These are phyloP conservation scores for Aspergillus panamensis DNA, from an alignment of 495 filamentous ascomycete species.

Conservation along the genomic window DNA sequence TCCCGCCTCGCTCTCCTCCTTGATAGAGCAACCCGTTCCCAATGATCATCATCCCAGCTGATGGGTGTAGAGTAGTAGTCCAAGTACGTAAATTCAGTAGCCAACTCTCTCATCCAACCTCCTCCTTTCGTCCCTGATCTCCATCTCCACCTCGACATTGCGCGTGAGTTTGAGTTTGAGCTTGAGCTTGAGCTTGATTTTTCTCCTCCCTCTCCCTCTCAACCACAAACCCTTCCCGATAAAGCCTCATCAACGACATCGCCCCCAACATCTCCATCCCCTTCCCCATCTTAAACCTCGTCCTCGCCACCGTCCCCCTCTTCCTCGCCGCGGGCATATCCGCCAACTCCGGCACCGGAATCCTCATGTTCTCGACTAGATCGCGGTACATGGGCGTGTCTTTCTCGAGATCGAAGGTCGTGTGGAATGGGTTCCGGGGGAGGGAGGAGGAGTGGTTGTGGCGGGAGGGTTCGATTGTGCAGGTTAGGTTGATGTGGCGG, in stretches of 20 bases:
- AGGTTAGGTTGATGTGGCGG: constrained; percentile 17
- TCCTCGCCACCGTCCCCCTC: constrained; percentile 13
- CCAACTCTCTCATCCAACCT: background rate
- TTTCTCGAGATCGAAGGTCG: constrained; percentile 19
- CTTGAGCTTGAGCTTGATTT: background rate
- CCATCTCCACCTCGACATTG: background rate
- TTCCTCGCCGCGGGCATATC: constrained; percentile 31
- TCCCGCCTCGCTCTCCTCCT: no score
- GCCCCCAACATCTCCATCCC: constrained; percentile 23
- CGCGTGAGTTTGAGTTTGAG: no score
- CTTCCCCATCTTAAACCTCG: constrained; percentile 16
- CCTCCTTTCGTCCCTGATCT: background rate
- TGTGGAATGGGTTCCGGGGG: constrained; percentile 34
- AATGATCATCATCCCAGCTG: background rate
- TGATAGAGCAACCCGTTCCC: no score
- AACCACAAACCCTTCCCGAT: constrained; percentile 20
- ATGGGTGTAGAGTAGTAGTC: background rate
- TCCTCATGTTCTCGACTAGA: constrained; percentile 21
- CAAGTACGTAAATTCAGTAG: no score
- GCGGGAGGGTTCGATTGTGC: constrained; percentile 25
- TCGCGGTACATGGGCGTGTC: constrained; percentile 25
- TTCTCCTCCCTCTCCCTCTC: background rate
- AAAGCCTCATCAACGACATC: constrained; percentile 30
- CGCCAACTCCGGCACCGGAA: constrained; percentile 30
- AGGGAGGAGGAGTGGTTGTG: constrained; percentile 29